Evolutionary conservation across 1,139 yeast species (phyloP).

Genomic region (Debaryomycetaceae sp.): DNA sequence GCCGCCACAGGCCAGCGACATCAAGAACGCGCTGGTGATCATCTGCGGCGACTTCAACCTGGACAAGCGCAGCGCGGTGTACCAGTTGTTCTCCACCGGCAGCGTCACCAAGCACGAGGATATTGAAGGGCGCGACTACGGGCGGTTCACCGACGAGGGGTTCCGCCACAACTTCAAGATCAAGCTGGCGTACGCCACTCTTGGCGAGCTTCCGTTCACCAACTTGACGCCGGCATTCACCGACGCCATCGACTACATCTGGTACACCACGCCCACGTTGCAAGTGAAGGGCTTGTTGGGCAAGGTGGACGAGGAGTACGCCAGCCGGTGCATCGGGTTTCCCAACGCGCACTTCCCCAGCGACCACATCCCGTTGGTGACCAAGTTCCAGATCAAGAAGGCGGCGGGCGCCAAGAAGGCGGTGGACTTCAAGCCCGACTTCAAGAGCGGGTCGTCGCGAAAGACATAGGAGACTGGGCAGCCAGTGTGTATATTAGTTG

Average conservation of each 20-base stretch:
- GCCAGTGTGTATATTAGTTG: no score
- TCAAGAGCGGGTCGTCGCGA: slow-evolving; percentile 46
- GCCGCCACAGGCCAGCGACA: slow-evolving; percentile 40
- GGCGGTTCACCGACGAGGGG: slow-evolving; percentile 86
- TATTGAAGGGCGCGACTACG: slow-evolving; percentile 83
- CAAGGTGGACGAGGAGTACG: slow-evolving; percentile 73
- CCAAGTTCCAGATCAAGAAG: slow-evolving; percentile 72
- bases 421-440: slow-evolving; percentile 50
- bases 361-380: slow-evolving; percentile 83
- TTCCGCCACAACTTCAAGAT: slow-evolving; percentile 76
- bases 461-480: no score
- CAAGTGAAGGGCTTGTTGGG: slow-evolving; percentile 86
- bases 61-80: slow-evolving; percentile 81
- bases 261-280: slow-evolving; percentile 80
- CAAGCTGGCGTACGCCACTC: slow-evolving; percentile 77
- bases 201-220: slow-evolving; percentile 91
- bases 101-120: slow-evolving; percentile 70
- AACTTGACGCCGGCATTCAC: slow-evolving; percentile 92
- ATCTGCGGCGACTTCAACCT: slow-evolving; percentile 98
- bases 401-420: slow-evolving; percentile 20
- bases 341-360: slow-evolving; percentile 95
- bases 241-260: slow-evolving; percentile 89
- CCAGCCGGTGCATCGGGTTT: slow-evolving; percentile 76
- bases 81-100: slow-evolving; percentile 82
- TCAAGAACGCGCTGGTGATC: slow-evolving; percentile 66